Evolutionary conservation across 768 basidiomycete species (phyloP).

Genomic region (Exidia glandulosa): DNA sequence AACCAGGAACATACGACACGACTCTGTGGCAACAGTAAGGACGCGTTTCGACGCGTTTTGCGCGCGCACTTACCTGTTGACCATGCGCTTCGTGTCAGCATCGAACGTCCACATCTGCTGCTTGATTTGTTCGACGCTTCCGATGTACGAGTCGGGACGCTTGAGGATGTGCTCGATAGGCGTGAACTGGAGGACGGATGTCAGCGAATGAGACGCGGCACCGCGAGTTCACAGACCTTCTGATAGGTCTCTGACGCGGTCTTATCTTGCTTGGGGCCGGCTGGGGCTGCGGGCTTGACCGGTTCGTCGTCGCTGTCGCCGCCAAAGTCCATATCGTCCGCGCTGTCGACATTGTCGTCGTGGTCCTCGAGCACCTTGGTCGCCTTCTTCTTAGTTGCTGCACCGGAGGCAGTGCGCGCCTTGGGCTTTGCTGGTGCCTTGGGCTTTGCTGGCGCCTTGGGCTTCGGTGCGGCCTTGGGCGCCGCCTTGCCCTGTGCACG

Average conservation of each 20-base stretch:
- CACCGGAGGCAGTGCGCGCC: conserved; percentile 7
- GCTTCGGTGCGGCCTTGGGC: conserved; percentile 33
- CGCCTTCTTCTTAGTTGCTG: conserved; percentile 47
- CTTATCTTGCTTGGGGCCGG: conserved; percentile 54
- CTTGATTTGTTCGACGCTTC: conserved; percentile 81
- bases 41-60: neutral
- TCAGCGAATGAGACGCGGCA: neutral
- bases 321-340: conserved; percentile 33
- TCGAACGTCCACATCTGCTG: conserved; percentile 94
- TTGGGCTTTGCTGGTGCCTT: conserved; percentile 32
- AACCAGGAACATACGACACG: conserved; percentile 83
- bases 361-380: conserved; percentile 44
- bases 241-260: conserved; percentile 84
- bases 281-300: conserved; percentile 12
- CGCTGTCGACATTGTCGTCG: conserved; percentile 42
- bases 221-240: conserved; percentile 44
- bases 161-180: conserved; percentile 92
- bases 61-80: conserved; percentile 49
- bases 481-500: conserved; percentile 25
- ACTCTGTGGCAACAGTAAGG: conserved; percentile 14
- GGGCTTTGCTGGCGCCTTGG: conserved; percentile 36
- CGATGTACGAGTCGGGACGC: conserved; percentile 92
- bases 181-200: conserved; percentile 49
- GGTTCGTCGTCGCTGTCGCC: conserved; percentile 25
- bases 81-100: conserved; percentile 72